phyloP scores from a whole-genome alignment of 2,329 filamentous ascomycete genomes.

The Colletotrichum sp. region DNA sequence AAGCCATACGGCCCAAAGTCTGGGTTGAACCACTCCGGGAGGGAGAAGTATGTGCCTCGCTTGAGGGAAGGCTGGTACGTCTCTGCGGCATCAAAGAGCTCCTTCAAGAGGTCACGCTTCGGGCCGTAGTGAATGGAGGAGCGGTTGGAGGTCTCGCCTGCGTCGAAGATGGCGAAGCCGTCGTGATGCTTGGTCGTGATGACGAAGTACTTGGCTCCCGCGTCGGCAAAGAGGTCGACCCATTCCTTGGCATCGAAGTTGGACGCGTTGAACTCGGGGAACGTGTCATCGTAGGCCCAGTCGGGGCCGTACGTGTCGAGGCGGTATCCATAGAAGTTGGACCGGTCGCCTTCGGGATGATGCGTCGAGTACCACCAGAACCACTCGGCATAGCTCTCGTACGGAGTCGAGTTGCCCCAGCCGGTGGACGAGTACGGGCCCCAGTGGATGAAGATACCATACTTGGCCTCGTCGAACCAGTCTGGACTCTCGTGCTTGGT shows the following conservation, averaged over 20 bases:
- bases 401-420: constrained; percentile 52
- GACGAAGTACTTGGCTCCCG: constrained; percentile 56
- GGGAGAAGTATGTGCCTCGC: constrained; percentile 52
- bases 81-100: constrained; percentile 42
- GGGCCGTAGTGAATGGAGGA: constrained; percentile 44
- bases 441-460: constrained; percentile 67
- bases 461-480: constrained; percentile 63
- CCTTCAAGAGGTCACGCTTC: constrained; percentile 29
- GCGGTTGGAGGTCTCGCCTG: constrained; percentile 41
- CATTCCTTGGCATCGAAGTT: constrained; percentile 56
- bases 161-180: constrained; percentile 51
- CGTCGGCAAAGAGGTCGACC: constrained; percentile 57
- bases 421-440: constrained; percentile 60
- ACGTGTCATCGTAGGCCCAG: constrained; percentile 61
- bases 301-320: constrained; percentile 55
- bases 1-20: constrained; percentile 49
- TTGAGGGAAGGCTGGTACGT: not conserved
- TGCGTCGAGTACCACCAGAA: constrained; percentile 52
- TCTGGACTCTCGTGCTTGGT: constrained; percentile 47
- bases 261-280: constrained; percentile 56
- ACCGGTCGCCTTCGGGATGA: constrained; percentile 14
- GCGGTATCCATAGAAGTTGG: constrained; percentile 48
- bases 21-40: constrained; percentile 56
- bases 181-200: constrained; percentile 53
- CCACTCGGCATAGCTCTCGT: constrained; percentile 50